Conservation (phyloP, 768 basidiomycete genomes). For the Calvatia gigantea region DNA sequence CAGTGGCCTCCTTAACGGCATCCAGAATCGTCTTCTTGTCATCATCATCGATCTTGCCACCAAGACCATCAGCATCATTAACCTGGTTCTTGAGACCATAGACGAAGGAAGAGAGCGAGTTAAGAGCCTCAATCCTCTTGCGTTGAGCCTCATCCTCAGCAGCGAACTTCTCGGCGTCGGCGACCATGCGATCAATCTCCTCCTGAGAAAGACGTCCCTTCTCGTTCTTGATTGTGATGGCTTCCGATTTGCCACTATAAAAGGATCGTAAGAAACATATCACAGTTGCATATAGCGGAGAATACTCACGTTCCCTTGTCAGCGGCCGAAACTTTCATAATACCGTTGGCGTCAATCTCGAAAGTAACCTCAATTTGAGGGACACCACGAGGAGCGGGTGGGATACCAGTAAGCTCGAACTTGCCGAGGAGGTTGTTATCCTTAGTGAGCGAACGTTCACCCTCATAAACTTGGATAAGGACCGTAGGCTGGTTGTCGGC, state of each 20-base stretch:
- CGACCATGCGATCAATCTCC: conserved; percentile 95
- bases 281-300: neutral
- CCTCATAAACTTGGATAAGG: conserved; percentile 96
- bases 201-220: conserved; percentile 88
- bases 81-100: conserved; percentile 88
- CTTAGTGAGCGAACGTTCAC: conserved; percentile 95
- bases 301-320: conserved; percentile 87
- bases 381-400: conserved; percentile 93
- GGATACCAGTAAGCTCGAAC: conserved; percentile 90
- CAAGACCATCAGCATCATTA: conserved; percentile 83
- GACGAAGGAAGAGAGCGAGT: conserved; percentile 76
- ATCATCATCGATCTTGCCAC: conserved; percentile 78
- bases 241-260: conserved; percentile 77
- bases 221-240: conserved; percentile 94
- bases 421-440: conserved; percentile 98
- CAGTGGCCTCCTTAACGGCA: conserved; percentile 82
- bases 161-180: conserved; percentile 89
- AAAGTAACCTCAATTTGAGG: conserved; percentile 98
- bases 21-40: conserved; percentile 83
- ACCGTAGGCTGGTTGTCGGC: conserved; percentile 94
- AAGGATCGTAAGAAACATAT: neutral
- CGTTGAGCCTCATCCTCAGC: conserved; percentile 75
- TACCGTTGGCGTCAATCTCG: conserved; percentile 93
- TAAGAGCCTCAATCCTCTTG: conserved; percentile 84
- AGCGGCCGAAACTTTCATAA: conserved; percentile 88